Evolutionary conservation across 2,329 filamentous ascomycete species (phyloP), one percentile per base, ranked within the genome.

Genomic region (Massarina eburnea): DNA sequence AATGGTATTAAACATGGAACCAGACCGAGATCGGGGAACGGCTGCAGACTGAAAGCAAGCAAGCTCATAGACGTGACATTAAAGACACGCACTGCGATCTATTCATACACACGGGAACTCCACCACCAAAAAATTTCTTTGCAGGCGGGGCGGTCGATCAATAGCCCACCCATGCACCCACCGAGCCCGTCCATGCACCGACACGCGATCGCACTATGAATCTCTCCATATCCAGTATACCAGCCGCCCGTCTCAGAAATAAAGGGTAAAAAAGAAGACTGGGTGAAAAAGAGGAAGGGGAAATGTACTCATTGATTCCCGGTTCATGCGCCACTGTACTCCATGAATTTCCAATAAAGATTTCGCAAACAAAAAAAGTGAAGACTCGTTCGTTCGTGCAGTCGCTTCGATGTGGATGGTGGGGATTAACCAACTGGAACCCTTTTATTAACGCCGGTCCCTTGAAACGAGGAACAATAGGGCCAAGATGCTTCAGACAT

Each of bases 401-500:
- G 33, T 14, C 27, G 27, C 27, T 30, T 30, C 27, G 12, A 30
- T 14, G 27, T 8, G 12, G 12, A 8, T 30, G 27, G 27, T 30
- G 29, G n/a, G 26, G 30, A 12, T 40, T 57, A 65, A 55, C 56
- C 57, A 62, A 64, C 45, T 57, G 61, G 46, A 30, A 60, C 55
- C 54, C 49, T 60, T 64, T 64, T 58, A 64, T 62, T 62, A 66
- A 69, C 66, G 65, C 66, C 64, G 58, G 48, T 52, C 54, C 56
- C 52, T 38, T 9, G 51, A 55, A 41, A 57, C 43, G 39, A 45
- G 35, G 17, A 38, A 38, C 20, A 38, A 38, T 38, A 21, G 15
- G 55, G 54, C 62, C 65, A 59, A 67, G 58, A 65, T 67, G 66
- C 62, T 21, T 38, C 20, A 64, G 58, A 62, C 64, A 63, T 63